Base-by-base conservation (phyloP, 176 grass and related monocot species). In the Avena atlantica region DNA sequence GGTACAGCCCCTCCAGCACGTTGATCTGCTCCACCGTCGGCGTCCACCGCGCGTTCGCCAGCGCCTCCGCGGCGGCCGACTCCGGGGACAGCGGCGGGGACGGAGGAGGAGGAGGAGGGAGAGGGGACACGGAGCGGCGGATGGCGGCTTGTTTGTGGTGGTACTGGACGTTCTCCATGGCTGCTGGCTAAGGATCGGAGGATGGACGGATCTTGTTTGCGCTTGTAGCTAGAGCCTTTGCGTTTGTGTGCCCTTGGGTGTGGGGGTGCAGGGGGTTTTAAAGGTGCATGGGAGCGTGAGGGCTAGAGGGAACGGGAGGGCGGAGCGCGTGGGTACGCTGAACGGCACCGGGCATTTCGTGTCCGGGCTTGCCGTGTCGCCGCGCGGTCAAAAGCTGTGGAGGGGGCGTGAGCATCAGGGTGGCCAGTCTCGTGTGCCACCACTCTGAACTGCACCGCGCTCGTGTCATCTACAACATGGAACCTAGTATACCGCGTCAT, bases 11-110 rank as follows among this genome's bases (percentile, higher is more conserved):
- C 44, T 98, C 95, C 51, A 95, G 95, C 29, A 93, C 83, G 7
- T 83, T 34, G 44, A 47, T 90, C 83, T 99, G 94, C 86, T 96
- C 97, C 89, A 89, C 94, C 6, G 92, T 96, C 17, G 97, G 94
- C 66, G 76, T 93, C 94, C 97, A 99, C 82, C 94, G 74, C 53
- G 83, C 48, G 59, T 71, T 91, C 37, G 67, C 67, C 81, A 80
- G 49, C 61, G 79, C 79, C 0, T 21, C 68, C 15, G 48, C 57
- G 15, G 69, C 62, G 7, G 57, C 48, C 0, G 83, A 51, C 1
- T 67, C 16, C 64, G 79, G 78, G 0, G 86, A 88, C 62, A 86
- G 61, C 82, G 76, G 82, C 27, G 78, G 78, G 59, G 76, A 70
- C 14, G 57, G 12, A 4, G 57, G 40, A 0, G 56, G 55, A 50